Percentiles rank a stretch among this genome's conserved stretches.
Evolutionary conservation across 1,284 basidiomycete species (phyloP).

Genomic region (Meira nashicola): DNA sequence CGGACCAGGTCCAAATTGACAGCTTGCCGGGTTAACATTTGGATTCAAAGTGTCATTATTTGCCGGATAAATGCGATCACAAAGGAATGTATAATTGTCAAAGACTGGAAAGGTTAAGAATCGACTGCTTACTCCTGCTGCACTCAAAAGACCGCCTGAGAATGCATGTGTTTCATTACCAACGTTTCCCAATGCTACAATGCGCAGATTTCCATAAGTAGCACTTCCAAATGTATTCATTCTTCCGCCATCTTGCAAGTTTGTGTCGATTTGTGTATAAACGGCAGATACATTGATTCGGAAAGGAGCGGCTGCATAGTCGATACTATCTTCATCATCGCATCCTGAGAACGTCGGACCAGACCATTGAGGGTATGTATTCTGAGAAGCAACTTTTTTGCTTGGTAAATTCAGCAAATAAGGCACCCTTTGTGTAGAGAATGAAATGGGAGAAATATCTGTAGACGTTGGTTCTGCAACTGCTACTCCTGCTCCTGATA

Average conservation of each 20-base stretch:
- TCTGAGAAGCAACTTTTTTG: not conserved
- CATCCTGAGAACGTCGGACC: constrained; percentile 35
- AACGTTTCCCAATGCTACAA: constrained; percentile 32
- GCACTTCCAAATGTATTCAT: constrained; percentile 5
- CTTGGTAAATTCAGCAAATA: not conserved
- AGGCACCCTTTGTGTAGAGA: not conserved
- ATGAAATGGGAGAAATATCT: not conserved
- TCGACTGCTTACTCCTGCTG: constrained; percentile 30
- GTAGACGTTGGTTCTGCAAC: not conserved
- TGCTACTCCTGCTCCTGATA: no score
- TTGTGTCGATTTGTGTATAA: constrained; percentile 38
- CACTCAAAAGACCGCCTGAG: constrained; percentile 20
- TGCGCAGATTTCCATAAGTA: constrained; percentile 27
- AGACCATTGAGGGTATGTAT: not conserved
- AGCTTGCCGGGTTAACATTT: constrained; percentile 25
- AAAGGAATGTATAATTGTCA: constrained; percentile 38
- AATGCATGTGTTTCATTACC: constrained; percentile 22
- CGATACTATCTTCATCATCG: constrained; percentile 17
- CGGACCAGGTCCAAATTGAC: constrained; percentile 58
- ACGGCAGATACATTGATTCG: constrained; percentile 48
- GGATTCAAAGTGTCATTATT: constrained; percentile 23
- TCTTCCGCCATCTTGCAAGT: constrained; percentile 13
- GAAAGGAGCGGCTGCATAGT: constrained; percentile 24
- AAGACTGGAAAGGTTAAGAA: constrained; percentile 43
- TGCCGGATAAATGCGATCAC: constrained; percentile 38